Base-by-base conservation (phyloP, 2,329 filamentous ascomycete species). In the Spiromastix sp. region DNA sequence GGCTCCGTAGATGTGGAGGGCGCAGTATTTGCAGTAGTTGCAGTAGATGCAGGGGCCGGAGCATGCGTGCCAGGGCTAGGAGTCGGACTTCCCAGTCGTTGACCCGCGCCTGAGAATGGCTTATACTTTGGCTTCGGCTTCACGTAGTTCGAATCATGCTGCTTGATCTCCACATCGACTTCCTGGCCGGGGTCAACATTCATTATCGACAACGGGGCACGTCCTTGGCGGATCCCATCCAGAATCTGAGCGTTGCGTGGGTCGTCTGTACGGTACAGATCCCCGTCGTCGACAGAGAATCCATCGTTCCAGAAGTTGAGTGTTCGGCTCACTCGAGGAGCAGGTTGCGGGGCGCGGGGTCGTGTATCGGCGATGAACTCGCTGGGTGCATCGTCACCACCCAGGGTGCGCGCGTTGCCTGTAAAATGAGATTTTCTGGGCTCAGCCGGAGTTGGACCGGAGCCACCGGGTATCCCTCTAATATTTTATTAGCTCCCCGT, bases 221-320 rank as follows among this genome's bases (percentile, higher is more conserved):
- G 69, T 27, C 76, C 76, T 31, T 70, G 66, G 46, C 77, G 72
- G 55, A 80, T 80, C 48, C 74, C 70, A 25, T 74, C 67, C 21
- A 80, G 63, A 17, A 76, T 74, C 36, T 68, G 66, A 13, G 72
- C 71, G 46, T 79, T 80, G 2, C 66, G 66, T 1, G 75, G 74
- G 47, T 79, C 74, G 42, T 78, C 73, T 41, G 74, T 73, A 45
- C 72, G 67, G 57, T 71, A 77, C 21, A 80, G 66, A 20, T 73
- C 68, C 4, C 76, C 76, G 41, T 80, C 76, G 46, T 79, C 76
- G 24, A 80, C 72, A 3, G 74, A 78, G 49, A 79, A 79, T 15
- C 76, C 76, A 50, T 80, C 72, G 4, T 67, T 61, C 76, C 76
- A 80, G 44, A 80, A 71, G 47, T 80, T 74, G 27, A 80, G 66